phyloP scores from a whole-genome alignment of 352 stramenopile genomes.

The Blastocystis sp. region DNA sequence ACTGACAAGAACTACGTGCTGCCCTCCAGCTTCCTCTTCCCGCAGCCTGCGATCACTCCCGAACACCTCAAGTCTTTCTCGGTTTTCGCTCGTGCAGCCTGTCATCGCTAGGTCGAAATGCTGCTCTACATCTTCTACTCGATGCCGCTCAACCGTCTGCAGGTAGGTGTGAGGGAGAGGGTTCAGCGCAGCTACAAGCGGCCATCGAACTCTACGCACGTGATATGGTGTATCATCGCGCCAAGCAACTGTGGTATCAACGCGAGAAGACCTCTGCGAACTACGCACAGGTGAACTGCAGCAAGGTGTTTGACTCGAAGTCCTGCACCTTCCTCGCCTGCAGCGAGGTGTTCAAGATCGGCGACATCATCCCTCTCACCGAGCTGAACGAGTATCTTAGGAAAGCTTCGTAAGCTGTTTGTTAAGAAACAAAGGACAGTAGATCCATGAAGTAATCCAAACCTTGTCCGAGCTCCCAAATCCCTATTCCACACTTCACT shows the following conservation, averaged over 20 bases:
- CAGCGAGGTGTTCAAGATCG: conserved; percentile 12
- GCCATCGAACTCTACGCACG: conserved; percentile 17
- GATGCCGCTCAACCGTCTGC: background rate
- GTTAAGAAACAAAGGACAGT: background rate
- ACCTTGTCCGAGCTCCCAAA: conserved; percentile 60
- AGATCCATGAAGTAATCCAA: conserved; percentile 54
- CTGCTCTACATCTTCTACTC: conserved; percentile 50
- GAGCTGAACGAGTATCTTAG: conserved; percentile 44
- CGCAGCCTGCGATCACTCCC: background rate
- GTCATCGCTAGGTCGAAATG: background rate
- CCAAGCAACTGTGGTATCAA: conserved; percentile 15
- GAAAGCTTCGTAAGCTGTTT: background rate
- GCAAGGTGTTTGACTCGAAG: background rate
- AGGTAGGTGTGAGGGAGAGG: background rate
- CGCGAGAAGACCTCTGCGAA: conserved; percentile 19
- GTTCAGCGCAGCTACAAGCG: background rate
- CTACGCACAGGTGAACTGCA: conserved; percentile 16
- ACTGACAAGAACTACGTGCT: conserved; percentile 41
- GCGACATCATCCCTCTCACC: background rate
- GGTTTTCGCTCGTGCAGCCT: background rate
- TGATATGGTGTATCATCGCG: conserved; percentile 23
- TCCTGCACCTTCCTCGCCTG: background rate
- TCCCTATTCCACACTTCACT: conserved; percentile 18
- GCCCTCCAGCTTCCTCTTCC: background rate
- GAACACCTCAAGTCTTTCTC: conserved; percentile 8